These are phyloP conservation scores for Ophiocordyceps camponoti-saundersi DNA, from an alignment of 2,329 filamentous ascomycete species.

Conservation along the genomic window DNA sequence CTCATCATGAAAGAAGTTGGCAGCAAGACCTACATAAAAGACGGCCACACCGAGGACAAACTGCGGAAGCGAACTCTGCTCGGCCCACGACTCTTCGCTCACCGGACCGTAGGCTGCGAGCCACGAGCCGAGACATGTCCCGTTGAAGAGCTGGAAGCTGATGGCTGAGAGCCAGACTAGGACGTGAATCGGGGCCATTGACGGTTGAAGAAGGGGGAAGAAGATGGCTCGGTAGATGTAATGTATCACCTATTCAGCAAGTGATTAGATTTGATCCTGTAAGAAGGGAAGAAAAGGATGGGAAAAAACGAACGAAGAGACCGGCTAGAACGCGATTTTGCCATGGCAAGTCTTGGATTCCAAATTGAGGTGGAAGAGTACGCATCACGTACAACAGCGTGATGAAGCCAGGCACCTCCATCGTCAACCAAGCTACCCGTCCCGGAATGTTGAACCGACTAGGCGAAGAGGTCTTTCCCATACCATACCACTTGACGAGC, in stretches of 20 bases:
- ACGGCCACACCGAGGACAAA: constrained; percentile 51
- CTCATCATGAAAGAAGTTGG: constrained; percentile 82
- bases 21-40: constrained; percentile 60
- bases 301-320: constrained; percentile 40
- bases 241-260: constrained; percentile 46
- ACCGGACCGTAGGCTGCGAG: constrained; percentile 64
- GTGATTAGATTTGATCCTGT: not conserved
- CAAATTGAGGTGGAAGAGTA: constrained; percentile 42
- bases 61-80: constrained; percentile 21
- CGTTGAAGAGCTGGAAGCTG: constrained; percentile 68
- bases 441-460: constrained; percentile 77
- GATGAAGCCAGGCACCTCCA: constrained; percentile 69
- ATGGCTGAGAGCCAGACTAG: constrained; percentile 47
- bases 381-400: constrained; percentile 66
- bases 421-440: constrained; percentile 69
- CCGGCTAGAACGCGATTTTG: constrained; percentile 61
- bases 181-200: constrained; percentile 78
- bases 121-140: constrained; percentile 61
- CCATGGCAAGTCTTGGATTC: constrained; percentile 48
- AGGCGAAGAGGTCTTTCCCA: constrained; percentile 73
- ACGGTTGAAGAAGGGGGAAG: constrained; percentile 68
- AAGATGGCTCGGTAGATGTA: constrained; percentile 82
- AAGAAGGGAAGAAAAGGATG: not conserved
- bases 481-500: constrained; percentile 64
- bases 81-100: constrained; percentile 32